phyloP scores from a whole-genome alignment of 2,329 filamentous ascomycete species.

The Beauveria brongniartii region DNA sequence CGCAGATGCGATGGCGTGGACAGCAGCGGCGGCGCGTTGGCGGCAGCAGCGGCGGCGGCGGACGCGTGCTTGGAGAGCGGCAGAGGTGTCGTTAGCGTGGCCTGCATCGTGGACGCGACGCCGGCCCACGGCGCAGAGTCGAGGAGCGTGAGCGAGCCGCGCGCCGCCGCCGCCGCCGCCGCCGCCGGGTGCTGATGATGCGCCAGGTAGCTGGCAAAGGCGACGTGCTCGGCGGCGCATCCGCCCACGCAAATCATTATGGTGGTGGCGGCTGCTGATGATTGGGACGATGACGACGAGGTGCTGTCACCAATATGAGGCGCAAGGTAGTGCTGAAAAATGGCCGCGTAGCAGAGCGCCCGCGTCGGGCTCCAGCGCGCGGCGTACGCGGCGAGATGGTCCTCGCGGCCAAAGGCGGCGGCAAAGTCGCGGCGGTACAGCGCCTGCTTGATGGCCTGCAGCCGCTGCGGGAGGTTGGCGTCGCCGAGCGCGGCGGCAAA shows the following conservation, averaged over 20 bases:
- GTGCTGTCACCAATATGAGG: neutral
- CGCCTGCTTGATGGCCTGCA: slow-evolving; percentile 80
- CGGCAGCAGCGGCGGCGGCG: slow-evolving; percentile 32
- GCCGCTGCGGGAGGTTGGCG: slow-evolving; percentile 40
- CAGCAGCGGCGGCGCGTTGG: slow-evolving; percentile 33
- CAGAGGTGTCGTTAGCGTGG: slow-evolving; percentile 44
- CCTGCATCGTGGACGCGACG: slow-evolving; percentile 52
- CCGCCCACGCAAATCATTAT: slow-evolving; percentile 43
- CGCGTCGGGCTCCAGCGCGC: slow-evolving; percentile 85
- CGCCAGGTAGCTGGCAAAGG: slow-evolving; percentile 39
- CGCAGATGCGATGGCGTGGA: slow-evolving; percentile 25
- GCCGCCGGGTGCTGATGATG: neutral
- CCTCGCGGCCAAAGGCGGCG: slow-evolving; percentile 63
- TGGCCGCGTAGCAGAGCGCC: slow-evolving; percentile 67
- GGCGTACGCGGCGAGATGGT: slow-evolving; percentile 74
- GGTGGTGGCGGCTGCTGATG: slow-evolving; percentile 24
- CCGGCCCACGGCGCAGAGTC: slow-evolving; percentile 74
- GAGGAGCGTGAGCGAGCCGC: slow-evolving; percentile 51
- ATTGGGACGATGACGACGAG: neutral
- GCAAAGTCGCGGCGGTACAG: slow-evolving; percentile 81
- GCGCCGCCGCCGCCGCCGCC: neutral
- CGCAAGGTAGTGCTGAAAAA: slow-evolving; percentile 28
- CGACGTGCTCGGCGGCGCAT: slow-evolving; percentile 54
- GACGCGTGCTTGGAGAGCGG: slow-evolving; percentile 46
- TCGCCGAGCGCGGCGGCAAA: slow-evolving; percentile 48